phyloP scores from a whole-genome alignment of 371 early-diverging fungal genomes.

The Homolaphlyctis polyrhiza region DNA sequence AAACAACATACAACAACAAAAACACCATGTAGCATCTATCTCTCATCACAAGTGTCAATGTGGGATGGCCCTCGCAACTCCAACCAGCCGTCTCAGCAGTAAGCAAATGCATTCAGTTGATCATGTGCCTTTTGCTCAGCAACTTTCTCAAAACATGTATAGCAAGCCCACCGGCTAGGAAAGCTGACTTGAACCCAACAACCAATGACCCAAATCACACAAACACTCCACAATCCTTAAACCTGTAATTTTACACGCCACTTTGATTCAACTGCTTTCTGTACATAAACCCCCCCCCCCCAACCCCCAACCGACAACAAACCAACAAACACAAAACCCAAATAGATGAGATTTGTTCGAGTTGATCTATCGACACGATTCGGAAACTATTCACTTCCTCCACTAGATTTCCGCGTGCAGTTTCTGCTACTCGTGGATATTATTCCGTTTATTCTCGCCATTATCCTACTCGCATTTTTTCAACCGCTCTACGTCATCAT shows the following conservation, averaged over 20 bases:
- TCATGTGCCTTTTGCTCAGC: no score
- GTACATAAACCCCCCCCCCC: no score
- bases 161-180: no score
- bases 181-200: no score
- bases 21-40: neutral
- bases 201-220: no score
- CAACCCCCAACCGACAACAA: no score
- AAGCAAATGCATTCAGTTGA: neutral
- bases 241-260: no score
- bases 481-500: neutral
- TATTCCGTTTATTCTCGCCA: neutral
- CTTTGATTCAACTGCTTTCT: no score
- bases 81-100: neutral
- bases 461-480: neutral
- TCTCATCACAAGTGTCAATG: neutral
- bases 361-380: neutral
- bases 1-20: no score
- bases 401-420: conserved; percentile 6
- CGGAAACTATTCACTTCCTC: neutral
- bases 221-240: no score
- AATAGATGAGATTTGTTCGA: neutral
- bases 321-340: no score
- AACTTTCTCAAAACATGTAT: no score
- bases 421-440: conserved; percentile 1
- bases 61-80: neutral